A percentile compares a stretch with the other conserved stretches of the same genome.
Conservation (phyloP, 2,329 filamentous ascomycete species). For the Colletotrichum sp. region DNA sequence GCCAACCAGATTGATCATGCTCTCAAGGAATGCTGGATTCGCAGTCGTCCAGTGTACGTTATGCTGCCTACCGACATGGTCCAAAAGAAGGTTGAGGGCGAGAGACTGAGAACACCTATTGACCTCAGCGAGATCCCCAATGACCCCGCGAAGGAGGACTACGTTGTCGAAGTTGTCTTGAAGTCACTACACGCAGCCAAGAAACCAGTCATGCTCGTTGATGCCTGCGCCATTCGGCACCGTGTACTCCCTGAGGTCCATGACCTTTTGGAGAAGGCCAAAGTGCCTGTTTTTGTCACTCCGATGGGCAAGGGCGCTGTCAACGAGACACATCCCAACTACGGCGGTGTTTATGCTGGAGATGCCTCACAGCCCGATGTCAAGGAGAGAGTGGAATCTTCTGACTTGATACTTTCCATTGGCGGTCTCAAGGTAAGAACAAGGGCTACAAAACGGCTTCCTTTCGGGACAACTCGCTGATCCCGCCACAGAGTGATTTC, state of each 20-base stretch:
- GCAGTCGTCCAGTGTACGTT: slow-evolving; percentile 82
- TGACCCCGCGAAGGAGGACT: slow-evolving; percentile 74
- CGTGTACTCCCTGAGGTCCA: slow-evolving; percentile 75
- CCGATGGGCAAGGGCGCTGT: slow-evolving; percentile 90
- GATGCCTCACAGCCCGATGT: slow-evolving; percentile 72
- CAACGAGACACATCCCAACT: slow-evolving; percentile 76
- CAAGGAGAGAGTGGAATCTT: slow-evolving; percentile 66
- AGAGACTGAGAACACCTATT: slow-evolving; percentile 72
- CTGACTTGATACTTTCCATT: slow-evolving; percentile 74
- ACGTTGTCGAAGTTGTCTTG: slow-evolving; percentile 81
- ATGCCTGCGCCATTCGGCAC: slow-evolving; percentile 83
- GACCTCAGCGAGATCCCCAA: slow-evolving; percentile 70
- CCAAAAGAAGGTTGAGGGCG: slow-evolving; percentile 75
- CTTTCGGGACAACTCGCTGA: neutral
- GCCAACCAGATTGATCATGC: slow-evolving; percentile 79
- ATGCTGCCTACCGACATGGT: slow-evolving; percentile 84
- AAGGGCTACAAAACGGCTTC: neutral
- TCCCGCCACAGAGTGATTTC: slow-evolving; percentile 67
- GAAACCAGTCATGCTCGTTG: slow-evolving; percentile 79
- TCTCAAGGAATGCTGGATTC: slow-evolving; percentile 74
- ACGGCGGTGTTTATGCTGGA: slow-evolving; percentile 87
- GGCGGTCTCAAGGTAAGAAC: slow-evolving; percentile 60
- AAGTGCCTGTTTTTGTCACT: slow-evolving; percentile 83
- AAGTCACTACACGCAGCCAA: slow-evolving; percentile 75
- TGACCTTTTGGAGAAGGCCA: slow-evolving; percentile 73